Conservation (phyloP, 2,329 filamentous ascomycete species). For the Beauveria sp. region DNA sequence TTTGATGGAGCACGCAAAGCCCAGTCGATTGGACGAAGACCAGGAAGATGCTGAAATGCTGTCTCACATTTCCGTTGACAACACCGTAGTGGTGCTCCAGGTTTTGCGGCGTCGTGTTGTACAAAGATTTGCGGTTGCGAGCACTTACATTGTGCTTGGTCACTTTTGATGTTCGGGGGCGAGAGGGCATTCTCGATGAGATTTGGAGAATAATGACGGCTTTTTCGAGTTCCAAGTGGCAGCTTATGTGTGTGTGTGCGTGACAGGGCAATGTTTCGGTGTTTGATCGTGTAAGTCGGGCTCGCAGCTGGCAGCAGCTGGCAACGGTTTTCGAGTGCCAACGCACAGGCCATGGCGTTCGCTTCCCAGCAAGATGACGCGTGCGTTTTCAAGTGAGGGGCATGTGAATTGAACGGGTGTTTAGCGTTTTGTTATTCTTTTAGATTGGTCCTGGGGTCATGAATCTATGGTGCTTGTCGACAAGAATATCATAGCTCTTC, state of each 20-base stretch:
- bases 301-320: conserved; percentile 19
- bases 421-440: not conserved
- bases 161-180: not conserved
- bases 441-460: not conserved
- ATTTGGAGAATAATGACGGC: not conserved
- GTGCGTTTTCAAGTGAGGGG: not conserved
- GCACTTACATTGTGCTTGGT: conserved; percentile 2
- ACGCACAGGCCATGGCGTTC: conserved; percentile 9
- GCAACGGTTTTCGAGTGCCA: conserved; percentile 8
- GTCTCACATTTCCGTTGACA: conserved; percentile 1
- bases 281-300: conserved; percentile 12
- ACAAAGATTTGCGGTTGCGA: conserved; percentile 18
- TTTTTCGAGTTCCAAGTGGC: conserved; percentile 13
- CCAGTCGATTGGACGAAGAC: not conserved
- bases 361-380: not conserved
- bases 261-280: not conserved
- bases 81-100: conserved; percentile 20
- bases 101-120: conserved; percentile 21
- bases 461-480: not conserved
- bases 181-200: conserved; percentile 1
- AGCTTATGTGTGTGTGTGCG: not conserved
- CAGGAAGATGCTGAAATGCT: not conserved
- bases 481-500: not conserved
- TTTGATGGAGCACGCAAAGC: not conserved
- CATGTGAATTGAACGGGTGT: not conserved